Percentiles rank a stretch among this genome's conserved stretches.
Evolutionary conservation across 2,329 filamentous ascomycete genomes (phyloP).

Genomic region (Colletotrichum tabaci): DNA sequence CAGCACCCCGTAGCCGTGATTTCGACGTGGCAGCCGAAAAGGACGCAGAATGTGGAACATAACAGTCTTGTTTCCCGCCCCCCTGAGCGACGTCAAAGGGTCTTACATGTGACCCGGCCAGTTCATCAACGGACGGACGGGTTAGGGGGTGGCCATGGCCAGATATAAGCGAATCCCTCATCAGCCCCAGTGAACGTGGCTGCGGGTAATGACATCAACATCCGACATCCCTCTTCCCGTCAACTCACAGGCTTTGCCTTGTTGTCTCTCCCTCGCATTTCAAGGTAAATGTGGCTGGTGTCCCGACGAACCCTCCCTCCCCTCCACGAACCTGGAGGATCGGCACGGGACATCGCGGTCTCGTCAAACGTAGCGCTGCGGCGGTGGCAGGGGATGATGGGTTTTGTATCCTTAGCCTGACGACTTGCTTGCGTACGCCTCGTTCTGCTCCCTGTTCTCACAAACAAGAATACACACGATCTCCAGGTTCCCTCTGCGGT

Average conservation of each 20-base stretch:
- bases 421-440: background rate
- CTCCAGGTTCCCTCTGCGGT: background rate
- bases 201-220: slow-evolving; percentile 32
- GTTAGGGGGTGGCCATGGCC: too few species aligned
- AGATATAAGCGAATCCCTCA: slow-evolving; percentile 12
- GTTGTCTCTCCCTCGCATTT: background rate
- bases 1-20: background rate
- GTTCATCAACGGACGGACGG: background rate
- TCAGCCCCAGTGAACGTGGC: slow-evolving; percentile 26
- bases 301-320: slow-evolving; percentile 2
- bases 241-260: background rate
- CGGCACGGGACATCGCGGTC: background rate
- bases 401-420: background rate
- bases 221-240: background rate
- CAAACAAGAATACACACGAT: background rate
- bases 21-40: background rate
- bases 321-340: slow-evolving; percentile 3
- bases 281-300: background rate
- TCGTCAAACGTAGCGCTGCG: slow-evolving; percentile 9
- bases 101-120: slow-evolving; percentile 23
- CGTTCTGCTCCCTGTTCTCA: too few species aligned
- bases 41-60: too few species aligned
- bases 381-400: background rate
- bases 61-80: background rate
- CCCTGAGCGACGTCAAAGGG: slow-evolving; percentile 18